Base-by-base conservation (phyloP, 1,139 yeast species). In the Nakaseomyces uthaithaninus region DNA sequence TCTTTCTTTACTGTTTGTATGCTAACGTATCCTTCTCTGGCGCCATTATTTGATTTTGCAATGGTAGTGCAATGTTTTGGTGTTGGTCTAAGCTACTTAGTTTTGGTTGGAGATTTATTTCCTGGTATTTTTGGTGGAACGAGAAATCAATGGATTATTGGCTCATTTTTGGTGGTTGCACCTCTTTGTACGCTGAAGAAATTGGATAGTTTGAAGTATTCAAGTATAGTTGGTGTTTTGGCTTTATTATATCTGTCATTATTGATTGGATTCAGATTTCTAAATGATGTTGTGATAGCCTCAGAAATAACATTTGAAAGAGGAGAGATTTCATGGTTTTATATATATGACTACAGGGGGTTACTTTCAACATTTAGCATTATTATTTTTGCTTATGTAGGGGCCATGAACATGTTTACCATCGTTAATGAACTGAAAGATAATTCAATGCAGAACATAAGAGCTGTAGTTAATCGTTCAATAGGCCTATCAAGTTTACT, bases 41-140 rank as follows among this genome's bases (percentile, higher is more conserved):
- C 94, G 1, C 80, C 87, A 26, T 62, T 85, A 25, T 89, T 89
- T 64, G 97, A 89, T 62, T 57, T 80, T 12, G 94, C 95, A 12
- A 87, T 89, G 58, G 87, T 91, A 18, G 67, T 87, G 43, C 94
- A 89, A 60, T 84, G 94, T 65, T 89, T 84, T 64, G 98, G 98
- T 11, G 96, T 87, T 4, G 91, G 93, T 2, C 76, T 91, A 11
- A 80, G 93, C 41, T 91, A 93, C 54, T 65, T 91, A 47, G 93
- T 91, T 33, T 76, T 91, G 44, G 78, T 87, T 44, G 97, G 95
- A 8, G 96, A 89, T 56, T 68, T 91, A 47, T 80, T 89, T 77
- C 97, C 97, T 5, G 68, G 71, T 36, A 65, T 77, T 38, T 65
- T 75, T 60, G 58, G 58, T 8, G 49, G 65, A 46, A 33, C 45